Evolutionary conservation across 768 basidiomycete species (phyloP).

Genomic region (Pleurotus eryngii): DNA sequence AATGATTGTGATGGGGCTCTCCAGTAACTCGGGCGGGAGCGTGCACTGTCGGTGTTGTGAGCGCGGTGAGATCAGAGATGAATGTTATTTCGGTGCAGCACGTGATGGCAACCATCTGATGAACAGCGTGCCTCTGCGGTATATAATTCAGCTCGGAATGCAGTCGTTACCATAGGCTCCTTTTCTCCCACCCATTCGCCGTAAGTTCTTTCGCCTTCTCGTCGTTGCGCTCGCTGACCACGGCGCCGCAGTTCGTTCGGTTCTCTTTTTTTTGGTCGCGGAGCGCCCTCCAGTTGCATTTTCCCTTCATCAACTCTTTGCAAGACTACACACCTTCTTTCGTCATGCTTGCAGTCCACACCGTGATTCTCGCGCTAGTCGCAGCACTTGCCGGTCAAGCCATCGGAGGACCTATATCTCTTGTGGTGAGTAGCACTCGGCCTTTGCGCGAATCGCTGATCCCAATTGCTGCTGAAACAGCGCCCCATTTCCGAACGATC

Average conservation of each 20-base stretch:
- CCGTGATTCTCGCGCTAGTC: conserved; percentile 36
- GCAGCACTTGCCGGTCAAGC: conserved; percentile 43
- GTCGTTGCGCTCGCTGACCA: background rate
- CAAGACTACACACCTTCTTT: background rate
- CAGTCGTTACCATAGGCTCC: background rate
- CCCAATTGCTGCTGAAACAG: conserved; percentile 11
- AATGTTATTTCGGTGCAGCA: too few relatives aligned
- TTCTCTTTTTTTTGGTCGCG: conserved; percentile 27
- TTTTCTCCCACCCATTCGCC: conserved; percentile 12
- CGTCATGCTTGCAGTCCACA: conserved; percentile 40
- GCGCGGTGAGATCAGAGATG: too few relatives aligned
- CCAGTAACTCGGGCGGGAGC: conserved; percentile 13
- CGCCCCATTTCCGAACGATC: conserved; percentile 22
- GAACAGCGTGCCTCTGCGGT: background rate
- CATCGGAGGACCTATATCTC: conserved; percentile 37
- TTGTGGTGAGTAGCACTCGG: conserved; percentile 29
- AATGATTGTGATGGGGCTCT: background rate
- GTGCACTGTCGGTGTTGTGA: too few relatives aligned
- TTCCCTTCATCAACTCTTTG: conserved; percentile 8
- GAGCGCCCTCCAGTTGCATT: conserved; percentile 13
- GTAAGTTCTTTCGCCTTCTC: conserved; percentile 5
- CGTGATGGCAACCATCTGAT: too few relatives aligned
- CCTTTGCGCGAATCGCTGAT: conserved; percentile 12
- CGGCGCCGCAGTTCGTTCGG: conserved; percentile 16
- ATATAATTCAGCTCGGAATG: conserved; percentile 9